These are phyloP conservation scores for Acacia crassicarpa DNA, from an alignment of 306 rosid genomes.

Conservation along the genomic window DNA sequence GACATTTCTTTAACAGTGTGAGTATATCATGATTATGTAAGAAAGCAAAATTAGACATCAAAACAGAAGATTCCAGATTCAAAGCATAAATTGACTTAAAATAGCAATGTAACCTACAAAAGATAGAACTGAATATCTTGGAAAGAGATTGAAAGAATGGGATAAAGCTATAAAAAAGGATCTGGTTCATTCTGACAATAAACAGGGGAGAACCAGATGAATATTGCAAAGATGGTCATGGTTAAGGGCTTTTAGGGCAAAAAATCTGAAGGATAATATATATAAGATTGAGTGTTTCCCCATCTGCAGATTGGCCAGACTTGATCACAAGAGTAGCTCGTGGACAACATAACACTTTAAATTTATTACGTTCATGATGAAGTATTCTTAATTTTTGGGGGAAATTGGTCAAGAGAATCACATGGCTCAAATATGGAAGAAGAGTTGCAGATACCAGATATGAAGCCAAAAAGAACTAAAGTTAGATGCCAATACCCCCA, in stretches of 20 bases:
- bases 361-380: slow-evolving; percentile 3
- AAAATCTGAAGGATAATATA: slow-evolving; percentile 5
- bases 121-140: neutral
- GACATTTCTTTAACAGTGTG: slow-evolving; percentile 19
- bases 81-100: neutral
- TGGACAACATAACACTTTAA: neutral
- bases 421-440: neutral
- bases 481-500: too few species aligned
- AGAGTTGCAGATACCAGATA: neutral
- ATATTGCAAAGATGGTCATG: neutral
- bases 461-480: neutral
- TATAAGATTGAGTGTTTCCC: neutral
- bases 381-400: neutral
- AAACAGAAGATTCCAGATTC: slow-evolving; percentile 31
- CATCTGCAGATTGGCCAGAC: slow-evolving; percentile 2
- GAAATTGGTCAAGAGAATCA: too few species aligned
- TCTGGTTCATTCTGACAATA: slow-evolving; percentile 2
- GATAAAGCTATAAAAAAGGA: slow-evolving; percentile 16
- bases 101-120: neutral
- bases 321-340: neutral
- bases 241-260: neutral
- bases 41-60: slow-evolving; percentile 21
- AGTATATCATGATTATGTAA: slow-evolving; percentile 8
- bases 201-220: neutral
- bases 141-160: neutral